Evolutionary conservation across 2,329 filamentous ascomycete genomes (phyloP), one percentile per base, ranked within the genome.

Genomic region (Periconia digitata): DNA sequence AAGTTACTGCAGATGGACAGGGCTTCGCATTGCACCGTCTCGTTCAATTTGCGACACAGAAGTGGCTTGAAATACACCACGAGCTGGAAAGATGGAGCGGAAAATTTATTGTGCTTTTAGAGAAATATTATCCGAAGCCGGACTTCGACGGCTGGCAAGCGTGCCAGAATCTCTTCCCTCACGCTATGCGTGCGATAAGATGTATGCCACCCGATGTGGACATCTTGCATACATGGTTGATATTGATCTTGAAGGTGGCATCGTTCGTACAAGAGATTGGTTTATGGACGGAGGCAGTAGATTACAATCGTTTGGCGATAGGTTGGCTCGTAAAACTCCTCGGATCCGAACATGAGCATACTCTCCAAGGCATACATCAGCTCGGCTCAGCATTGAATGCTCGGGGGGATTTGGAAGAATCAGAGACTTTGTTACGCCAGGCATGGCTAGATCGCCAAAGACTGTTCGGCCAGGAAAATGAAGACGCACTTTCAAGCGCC

Each of bases 11-110:
- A 3, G 46, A 46, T 4, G 51, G 51, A 3, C 18, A 35, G 2
- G 15, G 38, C 1, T 59, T 62, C 21, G 22, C 46, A 3, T 62
- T 64, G 60, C 61, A 64, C 17, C 34, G 47, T 2, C 48, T 64
- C 0, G 56, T 64, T 1, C 61, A 62, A n/a, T 45, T 47, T 10
- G 24, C 59, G 2, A 62, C 45, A 6, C 49, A 34, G 23, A 46
- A 29, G 36, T 64, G 59, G 61, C 46, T 62, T 0, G 53, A 66
- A 27, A 1, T 48, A 0, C 22, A 66, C 13, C 44, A 47, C 0
- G 53, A 69, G 47, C 41, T 64, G 0, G 52, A 60, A 7, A 18
- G 20, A 12, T 70, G 62, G 67, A 63, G 51, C 43, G 40, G 49
- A 12, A 47, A 20, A 40, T 66, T 51, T 46, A 56, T 68, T 20